Base-by-base conservation (phyloP, 768 basidiomycete genomes). In the Chalciporus pseudorubinellus region DNA sequence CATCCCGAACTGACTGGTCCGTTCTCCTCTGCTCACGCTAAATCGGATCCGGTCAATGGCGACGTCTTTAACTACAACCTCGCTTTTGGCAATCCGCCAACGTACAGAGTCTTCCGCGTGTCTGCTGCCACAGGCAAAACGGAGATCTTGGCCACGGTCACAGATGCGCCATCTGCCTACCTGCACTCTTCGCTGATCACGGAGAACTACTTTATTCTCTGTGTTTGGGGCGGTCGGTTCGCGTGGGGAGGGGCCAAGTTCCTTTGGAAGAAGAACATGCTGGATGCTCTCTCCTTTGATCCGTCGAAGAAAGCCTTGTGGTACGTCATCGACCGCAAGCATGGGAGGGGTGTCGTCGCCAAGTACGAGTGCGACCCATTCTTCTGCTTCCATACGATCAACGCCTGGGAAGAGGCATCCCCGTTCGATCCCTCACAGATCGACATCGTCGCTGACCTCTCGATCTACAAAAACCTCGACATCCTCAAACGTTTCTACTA, bases 381-480 rank as follows among this genome's bases (percentile, higher is more conserved):
- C 61, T 75, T 74, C 57, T 65, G 60, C 50, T 75, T 75, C 62
- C 74, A 75, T 49, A 53, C 62, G 20, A 16, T 74, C 52, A 75
- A 75, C n/a, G 70, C 74, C 1, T 75, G 68, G 66, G 73, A 74
- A 39, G 59, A 55, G 9, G 48, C 53, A 9, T 63, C 56, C n/a
- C 41, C 59, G 9, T 57, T 59, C 1, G 61, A 69, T 39, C 50
- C 61, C 19, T 53, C 55, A 4, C 64, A 65, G 26, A 59, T 62
- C 29, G 69, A 70, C 52, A 59, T 74, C 44, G 18, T 71, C 28
- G 65, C 73, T 18, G 71, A 75, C 55, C 59, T 75, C 31, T 61
- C 70, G 2, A 57, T 63, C 9, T 74, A 72, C 57, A 47, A 66
- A 19, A 65, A 72, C 43, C 57, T 67, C 18, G 61, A 66, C 18